Base-by-base conservation (phyloP, 2,329 filamentous ascomycete genomes). In the Colletotrichum coccodes region DNA sequence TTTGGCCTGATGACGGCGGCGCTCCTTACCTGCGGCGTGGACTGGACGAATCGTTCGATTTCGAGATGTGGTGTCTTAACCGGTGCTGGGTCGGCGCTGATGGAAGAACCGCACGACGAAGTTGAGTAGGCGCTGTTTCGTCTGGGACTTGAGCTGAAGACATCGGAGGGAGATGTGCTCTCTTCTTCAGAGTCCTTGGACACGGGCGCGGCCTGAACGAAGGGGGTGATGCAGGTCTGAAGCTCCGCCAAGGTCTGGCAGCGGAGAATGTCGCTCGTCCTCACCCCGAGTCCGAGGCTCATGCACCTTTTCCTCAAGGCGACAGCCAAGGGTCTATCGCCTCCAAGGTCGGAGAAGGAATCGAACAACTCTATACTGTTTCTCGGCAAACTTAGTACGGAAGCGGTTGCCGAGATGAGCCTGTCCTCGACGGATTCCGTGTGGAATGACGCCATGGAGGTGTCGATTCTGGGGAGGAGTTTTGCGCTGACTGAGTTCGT, bases 331-430 rank as follows among this genome's bases (percentile, higher is more conserved):
- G 76, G 72, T 32, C 78, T 76, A 69, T 80, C 76, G 54, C 84
- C 81, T 40, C 84, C 83, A 9, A 85, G 74, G 28, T 85, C 83
- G 50, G 73, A 71, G 60, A 85, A 85, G 14, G 83, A 85, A 66
- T 82, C 80, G 64, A 80, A 77, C 7, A 81, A 72, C 16, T 76
- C 73, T 16, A 84, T 76, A 1, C 74, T 71, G 26, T 74, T 66
- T 7, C 70, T 65, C 2, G 78, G 73, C 4, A 82, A 74, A 18
- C 76, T 74, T 11, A 85, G 76, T 1, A 82, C 78, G 30, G 79
- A 74, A 3, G 82, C 76, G 42, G 83, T 74, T 26, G 76, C 79
- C 21, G 73, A 71, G 34, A 77, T 73, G 21, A 83, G 74, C 14
- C 76, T 73, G n/a, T 79, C 76, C 44, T 78, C 72, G 26, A 73